Conservation (phyloP, 75 land plant genomes). For the Pinus taeda region DNA sequence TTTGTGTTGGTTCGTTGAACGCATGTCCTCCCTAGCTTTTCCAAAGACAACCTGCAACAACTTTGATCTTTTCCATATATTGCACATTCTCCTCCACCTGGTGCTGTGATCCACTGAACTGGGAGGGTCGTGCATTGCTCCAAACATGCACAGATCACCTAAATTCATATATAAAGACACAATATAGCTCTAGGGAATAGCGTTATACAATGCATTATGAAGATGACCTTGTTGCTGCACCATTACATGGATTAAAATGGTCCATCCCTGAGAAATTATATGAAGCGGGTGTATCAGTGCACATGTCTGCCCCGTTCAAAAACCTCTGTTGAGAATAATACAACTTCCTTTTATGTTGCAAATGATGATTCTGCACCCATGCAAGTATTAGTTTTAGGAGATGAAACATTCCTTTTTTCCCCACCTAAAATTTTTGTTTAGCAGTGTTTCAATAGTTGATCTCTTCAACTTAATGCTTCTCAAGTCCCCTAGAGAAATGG, state of each 20-base stretch:
- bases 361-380: conserved; percentile 71
- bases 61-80: no score
- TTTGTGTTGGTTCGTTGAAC: no score
- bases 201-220: background rate
- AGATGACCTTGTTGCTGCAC: background rate
- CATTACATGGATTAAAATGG: background rate
- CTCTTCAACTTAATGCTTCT: conserved; percentile 64
- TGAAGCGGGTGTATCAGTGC: background rate
- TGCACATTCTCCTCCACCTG: no score
- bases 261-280: background rate
- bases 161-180: no score
- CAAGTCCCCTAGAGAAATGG: conserved; percentile 68
- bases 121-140: no score
- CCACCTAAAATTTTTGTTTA: conserved; percentile 47
- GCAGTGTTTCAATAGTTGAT: conserved; percentile 71
- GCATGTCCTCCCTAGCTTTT: no score
- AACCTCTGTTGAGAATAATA: background rate
- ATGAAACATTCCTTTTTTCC: conserved; percentile 55
- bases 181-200: no score
- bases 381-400: conserved; percentile 66
- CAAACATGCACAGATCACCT: no score
- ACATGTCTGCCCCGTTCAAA: background rate
- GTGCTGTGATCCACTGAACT: no score
- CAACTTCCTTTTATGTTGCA: conserved; percentile 35
- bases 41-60: no score